A percentile compares a stretch with the other conserved stretches of the same genome.
phyloP scores from a whole-genome alignment of 2,329 filamentous ascomycete genomes.

The Aureobasidium sp. region DNA sequence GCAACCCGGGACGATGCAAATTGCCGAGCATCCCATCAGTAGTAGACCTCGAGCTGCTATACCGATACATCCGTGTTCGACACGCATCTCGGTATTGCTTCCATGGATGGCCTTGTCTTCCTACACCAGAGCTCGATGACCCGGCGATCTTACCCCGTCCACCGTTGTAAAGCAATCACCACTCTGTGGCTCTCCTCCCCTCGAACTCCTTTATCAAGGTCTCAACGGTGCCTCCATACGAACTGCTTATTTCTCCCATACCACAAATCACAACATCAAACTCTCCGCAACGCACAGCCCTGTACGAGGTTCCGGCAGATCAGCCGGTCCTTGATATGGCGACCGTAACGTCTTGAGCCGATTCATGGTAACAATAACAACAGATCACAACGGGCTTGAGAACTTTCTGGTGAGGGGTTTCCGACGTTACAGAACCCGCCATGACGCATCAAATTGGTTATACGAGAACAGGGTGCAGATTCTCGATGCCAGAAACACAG shows the following conservation, averaged over 20 bases:
- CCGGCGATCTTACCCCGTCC: background rate
- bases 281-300: background rate
- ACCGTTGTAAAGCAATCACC: background rate
- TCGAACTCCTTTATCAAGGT: slow-evolving; percentile 2
- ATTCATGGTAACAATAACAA: background rate
- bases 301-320: background rate
- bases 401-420: background rate
- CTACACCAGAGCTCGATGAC: background rate
- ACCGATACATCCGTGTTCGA: background rate
- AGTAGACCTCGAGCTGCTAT: background rate
- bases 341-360: background rate
- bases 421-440: background rate
- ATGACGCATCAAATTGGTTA: background rate
- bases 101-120: no score
- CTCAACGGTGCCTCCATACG: background rate
- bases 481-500: background rate
- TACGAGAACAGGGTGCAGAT: background rate
- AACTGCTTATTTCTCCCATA: slow-evolving; percentile 1
- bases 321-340: background rate
- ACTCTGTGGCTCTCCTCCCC: background rate
- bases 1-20: background rate
- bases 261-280: background rate
- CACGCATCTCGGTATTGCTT: no score
- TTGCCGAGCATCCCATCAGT: background rate
- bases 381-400: background rate